phyloP scores from a whole-genome alignment of 768 basidiomycete species.

The Mycena albidolilacea region DNA sequence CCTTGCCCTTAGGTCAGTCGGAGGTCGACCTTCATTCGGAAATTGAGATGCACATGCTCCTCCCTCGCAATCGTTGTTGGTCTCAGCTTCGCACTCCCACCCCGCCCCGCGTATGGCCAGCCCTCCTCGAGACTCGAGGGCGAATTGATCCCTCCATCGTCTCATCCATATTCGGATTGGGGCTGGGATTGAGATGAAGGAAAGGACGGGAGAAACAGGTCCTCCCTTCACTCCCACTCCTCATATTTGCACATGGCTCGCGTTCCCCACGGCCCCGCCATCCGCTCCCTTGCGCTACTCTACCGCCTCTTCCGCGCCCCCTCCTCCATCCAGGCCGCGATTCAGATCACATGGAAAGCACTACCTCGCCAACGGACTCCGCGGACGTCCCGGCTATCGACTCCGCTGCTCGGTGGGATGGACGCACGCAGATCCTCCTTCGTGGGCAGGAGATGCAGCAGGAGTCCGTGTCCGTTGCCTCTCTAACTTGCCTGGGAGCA shows the following conservation, averaged over 20 bases:
- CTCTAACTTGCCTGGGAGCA: constrained; percentile 7
- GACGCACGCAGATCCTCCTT: background rate
- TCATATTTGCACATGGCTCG: background rate
- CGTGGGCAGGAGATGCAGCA: background rate
- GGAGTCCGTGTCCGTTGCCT: background rate
- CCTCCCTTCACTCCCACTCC: no score
- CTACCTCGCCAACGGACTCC: background rate
- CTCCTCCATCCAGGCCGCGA: background rate
- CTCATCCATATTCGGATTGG: no score
- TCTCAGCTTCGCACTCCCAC: constrained; percentile 3
- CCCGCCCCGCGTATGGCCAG: background rate
- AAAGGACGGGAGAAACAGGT: no score
- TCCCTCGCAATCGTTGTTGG: no score
- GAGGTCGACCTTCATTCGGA: no score
- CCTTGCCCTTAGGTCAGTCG: no score
- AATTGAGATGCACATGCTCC: no score
- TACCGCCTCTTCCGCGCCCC: background rate
- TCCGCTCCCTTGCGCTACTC: background rate
- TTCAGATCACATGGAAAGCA: constrained; percentile 1
- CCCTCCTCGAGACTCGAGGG: background rate
- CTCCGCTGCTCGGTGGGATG: constrained; percentile 3
- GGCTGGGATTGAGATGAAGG: no score
- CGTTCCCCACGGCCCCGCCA: no score
- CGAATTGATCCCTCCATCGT: background rate
- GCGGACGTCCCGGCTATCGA: background rate